These are phyloP conservation scores for Mucor indicus DNA, from an alignment of 371 early-diverging fungal species.

Conservation along the genomic window DNA sequence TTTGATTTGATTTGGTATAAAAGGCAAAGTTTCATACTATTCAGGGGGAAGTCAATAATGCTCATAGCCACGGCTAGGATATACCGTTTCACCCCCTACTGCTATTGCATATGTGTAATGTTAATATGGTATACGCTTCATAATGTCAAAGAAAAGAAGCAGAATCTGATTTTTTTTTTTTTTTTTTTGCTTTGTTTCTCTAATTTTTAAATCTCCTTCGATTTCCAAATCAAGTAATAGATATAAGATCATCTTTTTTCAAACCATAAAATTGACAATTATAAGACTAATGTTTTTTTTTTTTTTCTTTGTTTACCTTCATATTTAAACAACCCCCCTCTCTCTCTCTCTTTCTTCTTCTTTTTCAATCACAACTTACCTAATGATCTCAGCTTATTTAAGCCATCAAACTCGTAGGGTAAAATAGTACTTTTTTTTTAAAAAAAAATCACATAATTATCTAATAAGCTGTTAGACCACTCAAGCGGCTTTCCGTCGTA, in stretches of 20 bases:
- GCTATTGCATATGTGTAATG: too few species aligned
- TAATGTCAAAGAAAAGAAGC: too few species aligned
- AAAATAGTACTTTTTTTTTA: slow-evolving; percentile 3
- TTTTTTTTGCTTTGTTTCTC: too few species aligned
- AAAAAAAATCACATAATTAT: too few species aligned
- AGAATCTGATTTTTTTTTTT: neutral
- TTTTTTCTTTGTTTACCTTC: slow-evolving; percentile 1
- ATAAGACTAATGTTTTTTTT: neutral
- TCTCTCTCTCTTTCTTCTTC: slow-evolving; percentile 6
- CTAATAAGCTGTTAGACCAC: slow-evolving; percentile 7
- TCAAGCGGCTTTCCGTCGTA: slow-evolving; percentile 1
- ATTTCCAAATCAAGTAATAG: slow-evolving; percentile 17
- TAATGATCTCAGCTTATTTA: slow-evolving; percentile 24
- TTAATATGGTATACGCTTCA: neutral
- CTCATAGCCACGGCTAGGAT: too few species aligned
- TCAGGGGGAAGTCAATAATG: too few species aligned
- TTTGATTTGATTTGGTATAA: too few species aligned
- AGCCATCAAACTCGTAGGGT: slow-evolving; percentile 12
- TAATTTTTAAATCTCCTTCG: slow-evolving; percentile 3
- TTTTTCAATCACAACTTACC: neutral
- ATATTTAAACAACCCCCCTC: neutral
- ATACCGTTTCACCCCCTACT: too few species aligned
- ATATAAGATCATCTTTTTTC: slow-evolving; percentile 21
- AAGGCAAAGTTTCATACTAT: too few species aligned
- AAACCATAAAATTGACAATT: neutral